Percentiles rank a stretch among this genome's conserved stretches.
phyloP scores from a whole-genome alignment of 2,329 filamentous ascomycete genomes.

The Stagonosporopsis tanaceti region DNA sequence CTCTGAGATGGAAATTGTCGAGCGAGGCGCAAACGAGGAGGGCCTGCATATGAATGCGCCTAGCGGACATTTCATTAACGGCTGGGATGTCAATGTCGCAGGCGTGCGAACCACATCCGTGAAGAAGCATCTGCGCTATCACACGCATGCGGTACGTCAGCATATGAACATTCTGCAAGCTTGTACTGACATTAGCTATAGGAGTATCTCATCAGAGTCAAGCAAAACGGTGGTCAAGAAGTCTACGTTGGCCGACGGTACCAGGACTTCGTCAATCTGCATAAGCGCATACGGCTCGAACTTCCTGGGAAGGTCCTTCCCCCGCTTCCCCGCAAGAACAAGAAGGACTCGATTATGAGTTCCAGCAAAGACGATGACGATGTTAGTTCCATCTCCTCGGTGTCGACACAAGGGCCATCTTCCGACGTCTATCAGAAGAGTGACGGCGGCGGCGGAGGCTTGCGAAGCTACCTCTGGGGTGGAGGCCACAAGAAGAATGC shows the following conservation, averaged over 20 bases:
- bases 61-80: slow-evolving; percentile 90
- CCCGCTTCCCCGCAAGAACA: slow-evolving; percentile 90
- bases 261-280: slow-evolving; percentile 82
- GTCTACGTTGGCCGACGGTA: slow-evolving; percentile 85
- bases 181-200: slow-evolving; percentile 44
- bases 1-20: slow-evolving; percentile 95
- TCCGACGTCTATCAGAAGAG: slow-evolving; percentile 47
- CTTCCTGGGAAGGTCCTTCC: slow-evolving; percentile 90
- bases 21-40: slow-evolving; percentile 89
- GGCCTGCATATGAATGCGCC: slow-evolving; percentile 87
- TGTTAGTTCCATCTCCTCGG: slow-evolving; percentile 80
- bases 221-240: slow-evolving; percentile 76
- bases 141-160: slow-evolving; percentile 82
- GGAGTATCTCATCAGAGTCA: slow-evolving; percentile 91
- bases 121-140: slow-evolving; percentile 86
- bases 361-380: slow-evolving; percentile 70
- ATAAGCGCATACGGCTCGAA: slow-evolving; percentile 81
- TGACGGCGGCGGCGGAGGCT: slow-evolving; percentile 50
- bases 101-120: slow-evolving; percentile 81
- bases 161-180: too few relatives aligned
- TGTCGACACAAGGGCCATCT: slow-evolving; percentile 70
- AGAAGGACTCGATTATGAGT: slow-evolving; percentile 71
- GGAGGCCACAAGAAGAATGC: slow-evolving; percentile 52
- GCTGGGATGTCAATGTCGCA: slow-evolving; percentile 96
- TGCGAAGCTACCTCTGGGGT: slow-evolving; percentile 55